Conservation (phyloP, 257 asterid species). For the Gentiana macrophylla region DNA sequence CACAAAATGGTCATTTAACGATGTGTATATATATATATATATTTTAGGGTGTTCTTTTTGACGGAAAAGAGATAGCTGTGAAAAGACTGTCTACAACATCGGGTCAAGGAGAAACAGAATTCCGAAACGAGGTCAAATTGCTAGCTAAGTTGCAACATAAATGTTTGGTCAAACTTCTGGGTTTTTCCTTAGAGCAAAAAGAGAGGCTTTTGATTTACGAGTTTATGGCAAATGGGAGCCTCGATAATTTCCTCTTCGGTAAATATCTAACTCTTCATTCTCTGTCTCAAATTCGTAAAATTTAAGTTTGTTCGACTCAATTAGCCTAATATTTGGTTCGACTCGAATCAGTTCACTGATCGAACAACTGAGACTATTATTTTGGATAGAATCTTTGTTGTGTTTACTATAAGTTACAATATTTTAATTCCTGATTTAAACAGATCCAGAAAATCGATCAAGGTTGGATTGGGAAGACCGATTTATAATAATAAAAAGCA, state of each 20-base stretch:
- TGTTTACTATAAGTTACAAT: too few species aligned
- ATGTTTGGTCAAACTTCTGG: constrained; percentile 16
- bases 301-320: too few species aligned
- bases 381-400: too few species aligned
- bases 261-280: neutral
- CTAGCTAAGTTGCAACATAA: neutral
- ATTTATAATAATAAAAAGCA: neutral
- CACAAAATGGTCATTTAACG: neutral
- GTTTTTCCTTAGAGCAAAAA: constrained; percentile 11
- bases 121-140: too few species aligned
- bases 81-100: too few species aligned
- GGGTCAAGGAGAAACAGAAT: too few species aligned
- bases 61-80: too few species aligned
- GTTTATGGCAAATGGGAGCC: neutral
- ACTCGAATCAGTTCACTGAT: too few species aligned
- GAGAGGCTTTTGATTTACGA: constrained; percentile 20
- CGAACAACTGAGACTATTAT: too few species aligned
- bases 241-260: constrained; percentile 19
- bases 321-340: too few species aligned
- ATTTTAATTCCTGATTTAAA: neutral
- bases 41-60: too few species aligned
- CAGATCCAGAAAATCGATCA: neutral
- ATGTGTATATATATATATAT: neutral
- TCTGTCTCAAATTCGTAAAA: too few species aligned
- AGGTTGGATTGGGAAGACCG: constrained; percentile 1